A percentile compares a stretch with the other conserved stretches of the same genome.
These are phyloP conservation scores for Pseudofabraea citricarpa DNA, from an alignment of 2,329 filamentous ascomycete genomes.

Conservation along the genomic window DNA sequence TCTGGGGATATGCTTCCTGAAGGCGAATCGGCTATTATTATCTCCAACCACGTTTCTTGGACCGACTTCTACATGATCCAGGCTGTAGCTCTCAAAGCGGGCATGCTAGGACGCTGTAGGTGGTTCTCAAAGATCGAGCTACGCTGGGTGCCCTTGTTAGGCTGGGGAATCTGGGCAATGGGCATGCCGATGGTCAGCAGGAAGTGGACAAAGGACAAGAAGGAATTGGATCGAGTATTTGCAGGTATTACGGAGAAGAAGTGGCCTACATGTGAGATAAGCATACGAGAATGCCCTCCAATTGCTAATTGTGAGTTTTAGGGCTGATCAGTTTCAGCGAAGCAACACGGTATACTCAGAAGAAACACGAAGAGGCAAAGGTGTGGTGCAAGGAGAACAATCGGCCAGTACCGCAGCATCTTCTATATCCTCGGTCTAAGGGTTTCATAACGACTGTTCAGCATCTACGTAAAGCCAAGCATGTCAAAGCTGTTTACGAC, in stretches of 20 bases:
- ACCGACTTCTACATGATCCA: conserved; percentile 63
- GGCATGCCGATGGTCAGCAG: conserved; percentile 59
- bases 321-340: conserved; percentile 63
- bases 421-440: conserved; percentile 56
- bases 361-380: conserved; percentile 46
- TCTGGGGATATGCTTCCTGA: conserved; percentile 46
- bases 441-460: conserved; percentile 57
- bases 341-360: conserved; percentile 52
- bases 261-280: conserved; percentile 53
- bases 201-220: conserved; percentile 52
- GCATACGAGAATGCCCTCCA: neutral
- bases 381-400: conserved; percentile 46
- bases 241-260: conserved; percentile 43
- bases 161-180: conserved; percentile 61
- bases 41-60: conserved; percentile 58
- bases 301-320: conserved; percentile 23
- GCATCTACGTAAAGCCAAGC: conserved; percentile 44
- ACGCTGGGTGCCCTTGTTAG: conserved; percentile 53
- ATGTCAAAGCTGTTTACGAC: conserved; percentile 51
- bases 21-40: conserved; percentile 55
- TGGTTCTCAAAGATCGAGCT: conserved; percentile 60
- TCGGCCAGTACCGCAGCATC: conserved; percentile 48
- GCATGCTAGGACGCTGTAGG: conserved; percentile 56
- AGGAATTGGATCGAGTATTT: conserved; percentile 54
- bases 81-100: conserved; percentile 44